phyloP scores from a whole-genome alignment of 805 yeast genomes.

The Zygosaccharomyces pseudorouxii region DNA sequence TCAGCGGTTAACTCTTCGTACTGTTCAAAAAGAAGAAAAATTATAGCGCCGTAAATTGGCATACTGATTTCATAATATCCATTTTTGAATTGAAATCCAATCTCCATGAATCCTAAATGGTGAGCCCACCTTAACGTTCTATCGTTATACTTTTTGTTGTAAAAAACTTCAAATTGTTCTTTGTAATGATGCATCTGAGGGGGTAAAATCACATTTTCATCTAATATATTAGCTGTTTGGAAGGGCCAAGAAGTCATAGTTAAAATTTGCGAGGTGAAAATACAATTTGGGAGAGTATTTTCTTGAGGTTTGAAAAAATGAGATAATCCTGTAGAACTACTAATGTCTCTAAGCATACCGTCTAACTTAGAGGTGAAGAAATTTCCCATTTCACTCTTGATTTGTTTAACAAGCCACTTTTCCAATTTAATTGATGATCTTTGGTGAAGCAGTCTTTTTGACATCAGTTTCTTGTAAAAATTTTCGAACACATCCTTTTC shows the following conservation, averaged over 20 bases:
- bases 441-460: constrained; percentile 63
- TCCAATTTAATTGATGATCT: constrained; percentile 57
- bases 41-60: constrained; percentile 76
- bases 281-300: constrained; percentile 26
- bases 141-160: constrained; percentile 49
- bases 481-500: constrained; percentile 87
- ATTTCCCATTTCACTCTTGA: constrained; percentile 74
- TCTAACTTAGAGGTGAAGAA: constrained; percentile 74
- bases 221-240: constrained; percentile 28
- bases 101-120: constrained; percentile 75
- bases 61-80: constrained; percentile 72
- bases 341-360: constrained; percentile 82
- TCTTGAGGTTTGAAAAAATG: constrained; percentile 12
- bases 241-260: constrained; percentile 70
- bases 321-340: constrained; percentile 44
- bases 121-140: constrained; percentile 74
- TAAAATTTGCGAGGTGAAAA: constrained; percentile 48
- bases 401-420: constrained; percentile 56
- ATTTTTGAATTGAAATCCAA: constrained; percentile 63
- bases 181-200: constrained; percentile 40
- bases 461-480: constrained; percentile 79
- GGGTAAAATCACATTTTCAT: constrained; percentile 41
- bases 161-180: constrained; percentile 47
- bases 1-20: constrained; percentile 48
- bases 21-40: constrained; percentile 69